Evolutionary conservation across 352 stramenopile species (phyloP).

Genomic region (Albugo laibachii): DNA sequence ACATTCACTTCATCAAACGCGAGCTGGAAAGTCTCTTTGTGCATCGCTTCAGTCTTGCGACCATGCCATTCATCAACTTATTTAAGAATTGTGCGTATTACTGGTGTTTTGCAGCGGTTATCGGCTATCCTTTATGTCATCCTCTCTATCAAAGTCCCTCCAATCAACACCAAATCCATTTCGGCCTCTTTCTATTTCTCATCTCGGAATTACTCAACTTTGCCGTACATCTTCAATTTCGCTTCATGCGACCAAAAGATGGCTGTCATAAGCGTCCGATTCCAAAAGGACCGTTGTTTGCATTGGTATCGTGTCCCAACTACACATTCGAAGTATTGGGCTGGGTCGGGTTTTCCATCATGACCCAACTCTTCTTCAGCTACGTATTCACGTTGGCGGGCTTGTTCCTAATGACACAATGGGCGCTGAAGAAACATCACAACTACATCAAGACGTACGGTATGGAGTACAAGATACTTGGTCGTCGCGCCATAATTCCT

Average conservation of each 20-base stretch:
- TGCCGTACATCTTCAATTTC: slow-evolving; percentile 67
- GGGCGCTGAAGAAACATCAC: slow-evolving; percentile 76
- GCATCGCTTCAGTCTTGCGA: slow-evolving; percentile 72
- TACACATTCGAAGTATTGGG: slow-evolving; percentile 81
- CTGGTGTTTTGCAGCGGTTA: slow-evolving; percentile 60
- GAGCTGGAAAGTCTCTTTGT: slow-evolving; percentile 79
- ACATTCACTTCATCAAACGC: slow-evolving; percentile 71
- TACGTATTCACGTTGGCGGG: slow-evolving; percentile 74
- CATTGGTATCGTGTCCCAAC: slow-evolving; percentile 78
- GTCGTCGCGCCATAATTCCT: slow-evolving; percentile 66
- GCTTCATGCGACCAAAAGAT: slow-evolving; percentile 52
- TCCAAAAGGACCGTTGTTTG: slow-evolving; percentile 53
- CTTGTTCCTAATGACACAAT: slow-evolving; percentile 80
- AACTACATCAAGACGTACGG: slow-evolving; percentile 76
- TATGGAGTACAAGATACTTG: slow-evolving; percentile 76
- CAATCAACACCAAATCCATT: slow-evolving; percentile 27
- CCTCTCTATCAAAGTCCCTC: slow-evolving; percentile 32
- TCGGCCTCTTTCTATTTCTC: slow-evolving; percentile 36
- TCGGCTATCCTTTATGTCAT: slow-evolving; percentile 72
- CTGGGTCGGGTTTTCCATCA: slow-evolving; percentile 77
- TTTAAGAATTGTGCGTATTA: slow-evolving; percentile 87
- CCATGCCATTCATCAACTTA: slow-evolving; percentile 75
- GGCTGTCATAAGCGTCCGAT: slow-evolving; percentile 50
- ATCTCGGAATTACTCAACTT: slow-evolving; percentile 73
- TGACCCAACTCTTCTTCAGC: slow-evolving; percentile 63